These are phyloP conservation scores for Heritiera fomes DNA, from an alignment of 345 rosid species.

Conservation along the genomic window DNA sequence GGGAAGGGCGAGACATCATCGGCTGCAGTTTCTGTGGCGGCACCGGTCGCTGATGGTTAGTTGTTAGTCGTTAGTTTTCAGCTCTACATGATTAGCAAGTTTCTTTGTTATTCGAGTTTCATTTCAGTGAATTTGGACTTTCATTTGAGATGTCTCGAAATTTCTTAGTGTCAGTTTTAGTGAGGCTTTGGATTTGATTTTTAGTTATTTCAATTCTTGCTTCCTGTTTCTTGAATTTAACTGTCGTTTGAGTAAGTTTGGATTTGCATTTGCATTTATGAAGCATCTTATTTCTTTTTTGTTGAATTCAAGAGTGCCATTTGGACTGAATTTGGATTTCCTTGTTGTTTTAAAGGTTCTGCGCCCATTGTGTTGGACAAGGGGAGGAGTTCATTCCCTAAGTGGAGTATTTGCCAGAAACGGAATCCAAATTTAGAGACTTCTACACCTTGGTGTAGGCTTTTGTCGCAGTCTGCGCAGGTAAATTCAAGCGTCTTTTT, in stretches of 20 bases:
- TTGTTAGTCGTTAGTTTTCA: slow-evolving; percentile 26
- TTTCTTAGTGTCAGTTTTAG: background rate
- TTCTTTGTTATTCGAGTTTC: slow-evolving; percentile 10
- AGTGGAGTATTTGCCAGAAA: slow-evolving; percentile 49
- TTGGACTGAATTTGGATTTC: slow-evolving; percentile 16
- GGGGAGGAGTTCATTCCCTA: slow-evolving; percentile 48
- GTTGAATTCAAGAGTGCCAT: slow-evolving; percentile 16
- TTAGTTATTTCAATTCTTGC: background rate
- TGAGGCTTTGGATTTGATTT: background rate
- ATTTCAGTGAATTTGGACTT: slow-evolving; percentile 16
- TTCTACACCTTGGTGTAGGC: slow-evolving; percentile 68
- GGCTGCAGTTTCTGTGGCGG: slow-evolving; percentile 41
- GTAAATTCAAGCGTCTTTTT: slow-evolving; percentile 32
- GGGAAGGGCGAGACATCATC: slow-evolving; percentile 55
- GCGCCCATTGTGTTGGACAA: slow-evolving; percentile 54
- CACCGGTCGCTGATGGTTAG: slow-evolving; percentile 69
- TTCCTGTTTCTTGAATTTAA: background rate
- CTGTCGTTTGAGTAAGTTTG: slow-evolving; percentile 16
- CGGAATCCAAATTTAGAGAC: slow-evolving; percentile 40
- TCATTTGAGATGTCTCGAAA: background rate
- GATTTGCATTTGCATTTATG: slow-evolving; percentile 12
- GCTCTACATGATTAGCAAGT: background rate
- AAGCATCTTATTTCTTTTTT: background rate
- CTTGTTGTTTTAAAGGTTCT: slow-evolving; percentile 45
- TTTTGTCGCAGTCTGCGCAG: slow-evolving; percentile 75